phyloP scores from a whole-genome alignment of 2,329 filamentous ascomycete species.

The Colletotrichum caudatum region DNA sequence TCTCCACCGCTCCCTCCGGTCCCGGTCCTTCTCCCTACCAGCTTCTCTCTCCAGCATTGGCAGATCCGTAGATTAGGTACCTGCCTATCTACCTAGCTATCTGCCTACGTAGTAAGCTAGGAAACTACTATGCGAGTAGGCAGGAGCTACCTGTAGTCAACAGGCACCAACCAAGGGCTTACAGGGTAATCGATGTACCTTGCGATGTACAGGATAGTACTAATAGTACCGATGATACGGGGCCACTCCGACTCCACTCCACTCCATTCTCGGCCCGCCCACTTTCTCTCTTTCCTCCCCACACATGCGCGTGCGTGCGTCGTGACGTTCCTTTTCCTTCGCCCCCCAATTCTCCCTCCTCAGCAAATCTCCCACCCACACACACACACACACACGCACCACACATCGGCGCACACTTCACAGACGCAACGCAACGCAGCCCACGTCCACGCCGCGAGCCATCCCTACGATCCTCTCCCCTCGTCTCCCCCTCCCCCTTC shows the following conservation, averaged over 20 bases:
- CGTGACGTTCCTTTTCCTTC: slow-evolving; percentile 34
- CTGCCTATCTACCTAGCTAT: too few relatives aligned
- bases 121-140: too few relatives aligned
- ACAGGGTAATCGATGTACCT: too few relatives aligned
- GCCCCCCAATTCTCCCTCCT: slow-evolving; percentile 20
- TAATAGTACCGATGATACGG: background rate
- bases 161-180: background rate
- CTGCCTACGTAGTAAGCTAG: too few relatives aligned
- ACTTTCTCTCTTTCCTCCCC: slow-evolving; percentile 36
- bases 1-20: slow-evolving; percentile 4
- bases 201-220: too few relatives aligned
- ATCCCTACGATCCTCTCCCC: slow-evolving; percentile 28
- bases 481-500: background rate
- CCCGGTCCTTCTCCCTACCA: background rate
- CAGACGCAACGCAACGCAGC: slow-evolving; percentile 20
- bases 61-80: too few relatives aligned
- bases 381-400: background rate
- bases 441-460: slow-evolving; percentile 14
- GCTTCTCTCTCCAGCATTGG: too few relatives aligned
- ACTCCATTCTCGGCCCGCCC: slow-evolving; percentile 16
- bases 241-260: background rate
- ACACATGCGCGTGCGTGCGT: slow-evolving; percentile 8
- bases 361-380: slow-evolving; percentile 20
- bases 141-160: too few relatives aligned
- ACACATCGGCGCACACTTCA: slow-evolving; percentile 15